Conservation (phyloP, 129 eudicot genomes). For the Solidago caesia region DNA sequence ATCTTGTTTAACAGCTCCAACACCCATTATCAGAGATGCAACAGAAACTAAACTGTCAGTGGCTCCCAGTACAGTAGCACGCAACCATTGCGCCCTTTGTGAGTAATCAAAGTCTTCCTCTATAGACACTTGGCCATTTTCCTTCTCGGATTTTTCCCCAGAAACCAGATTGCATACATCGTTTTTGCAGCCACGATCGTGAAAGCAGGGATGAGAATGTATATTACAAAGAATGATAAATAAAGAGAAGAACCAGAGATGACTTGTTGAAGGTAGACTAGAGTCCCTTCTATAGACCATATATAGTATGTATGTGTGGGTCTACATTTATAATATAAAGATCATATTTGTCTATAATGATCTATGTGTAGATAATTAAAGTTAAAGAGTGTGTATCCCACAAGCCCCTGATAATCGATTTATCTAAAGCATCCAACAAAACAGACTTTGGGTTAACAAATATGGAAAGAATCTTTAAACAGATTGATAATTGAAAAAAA, state of each 20-base stretch:
- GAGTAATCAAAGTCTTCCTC: slow-evolving; percentile 36
- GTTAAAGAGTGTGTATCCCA: slow-evolving; percentile 39
- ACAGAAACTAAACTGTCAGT: slow-evolving; percentile 43
- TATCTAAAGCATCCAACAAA: slow-evolving; percentile 11
- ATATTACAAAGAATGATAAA: slow-evolving; percentile 17
- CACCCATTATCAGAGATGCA: slow-evolving; percentile 49
- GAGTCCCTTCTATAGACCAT: slow-evolving; percentile 13
- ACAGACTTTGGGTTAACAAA: background rate
- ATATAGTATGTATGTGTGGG: slow-evolving; percentile 21
- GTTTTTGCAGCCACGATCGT: slow-evolving; percentile 34
- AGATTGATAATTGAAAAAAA: background rate
- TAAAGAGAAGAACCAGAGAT: background rate
- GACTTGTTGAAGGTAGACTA: slow-evolving; percentile 25
- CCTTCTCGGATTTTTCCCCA: slow-evolving; percentile 14
- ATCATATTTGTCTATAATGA: background rate
- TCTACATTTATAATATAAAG: background rate
- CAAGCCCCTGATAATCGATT: slow-evolving; percentile 25
- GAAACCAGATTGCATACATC: slow-evolving; percentile 19
- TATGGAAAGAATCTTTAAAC: background rate
- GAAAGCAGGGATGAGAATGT: slow-evolving; percentile 11
- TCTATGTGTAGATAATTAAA: slow-evolving; percentile 23
- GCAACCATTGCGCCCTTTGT: slow-evolving; percentile 44
- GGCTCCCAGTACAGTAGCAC: slow-evolving; percentile 55
- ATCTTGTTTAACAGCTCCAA: slow-evolving; percentile 38
- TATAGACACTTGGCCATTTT: background rate